Conservation (phyloP, 768 basidiomycete genomes). For the Naematelia encephala region DNA sequence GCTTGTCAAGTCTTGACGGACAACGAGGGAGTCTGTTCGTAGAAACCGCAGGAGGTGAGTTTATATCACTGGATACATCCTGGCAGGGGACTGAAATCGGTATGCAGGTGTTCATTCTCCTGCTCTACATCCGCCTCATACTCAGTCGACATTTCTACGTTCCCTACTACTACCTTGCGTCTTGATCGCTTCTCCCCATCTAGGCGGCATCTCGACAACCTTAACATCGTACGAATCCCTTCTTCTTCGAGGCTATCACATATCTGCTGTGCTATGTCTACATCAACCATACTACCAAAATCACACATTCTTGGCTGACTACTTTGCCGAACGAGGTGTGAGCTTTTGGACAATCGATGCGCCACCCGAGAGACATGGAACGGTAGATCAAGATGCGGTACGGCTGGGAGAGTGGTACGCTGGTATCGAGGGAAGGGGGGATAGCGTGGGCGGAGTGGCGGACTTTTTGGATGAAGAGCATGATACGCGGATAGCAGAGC, state of each 20-base stretch:
- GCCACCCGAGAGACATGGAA: conserved; percentile 45
- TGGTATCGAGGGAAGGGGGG: conserved; percentile 45
- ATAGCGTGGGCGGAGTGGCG: conserved; percentile 54
- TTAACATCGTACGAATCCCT: conserved; percentile 91
- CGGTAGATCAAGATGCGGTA: conserved; percentile 54
- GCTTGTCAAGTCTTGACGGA: conserved; percentile 51
- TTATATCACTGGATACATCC: neutral
- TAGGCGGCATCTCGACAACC: conserved; percentile 91
- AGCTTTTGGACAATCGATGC: conserved; percentile 46
- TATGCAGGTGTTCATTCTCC: conserved; percentile 84
- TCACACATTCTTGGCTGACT: conserved; percentile 71
- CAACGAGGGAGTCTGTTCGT: conserved; percentile 63
- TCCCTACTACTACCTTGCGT: conserved; percentile 82
- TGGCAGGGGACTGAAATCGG: conserved; percentile 3
- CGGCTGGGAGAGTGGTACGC: conserved; percentile 71
- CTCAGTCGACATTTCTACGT: conserved; percentile 80
- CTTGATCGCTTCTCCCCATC: conserved; percentile 78
- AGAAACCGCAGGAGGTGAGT: conserved; percentile 92
- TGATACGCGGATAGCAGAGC: conserved; percentile 62
- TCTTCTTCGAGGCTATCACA: conserved; percentile 77
- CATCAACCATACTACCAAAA: conserved; percentile 84
- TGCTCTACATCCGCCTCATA: conserved; percentile 67
- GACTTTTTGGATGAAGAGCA: conserved; percentile 66
- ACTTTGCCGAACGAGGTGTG: conserved; percentile 68
- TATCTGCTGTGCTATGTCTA: conserved; percentile 81